phyloP scores from a whole-genome alignment of 495 filamentous ascomycete species.

The Pseudevernia furfuracea region DNA sequence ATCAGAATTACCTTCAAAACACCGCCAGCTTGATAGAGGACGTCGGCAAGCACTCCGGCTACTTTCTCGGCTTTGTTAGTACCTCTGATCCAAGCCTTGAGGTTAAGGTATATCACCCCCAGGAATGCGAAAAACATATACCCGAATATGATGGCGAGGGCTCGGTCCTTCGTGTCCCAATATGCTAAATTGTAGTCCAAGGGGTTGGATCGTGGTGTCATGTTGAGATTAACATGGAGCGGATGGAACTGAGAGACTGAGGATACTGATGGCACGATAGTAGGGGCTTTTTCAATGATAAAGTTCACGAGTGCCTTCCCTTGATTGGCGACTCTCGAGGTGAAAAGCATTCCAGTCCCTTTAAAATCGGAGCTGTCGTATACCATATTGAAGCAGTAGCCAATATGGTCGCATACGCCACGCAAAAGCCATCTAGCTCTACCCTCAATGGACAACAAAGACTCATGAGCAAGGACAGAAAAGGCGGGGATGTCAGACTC shows the following conservation, averaged over 20 bases:
- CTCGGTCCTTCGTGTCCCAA: conserved; percentile 70
- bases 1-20: conserved; percentile 98
- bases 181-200: conserved; percentile 58
- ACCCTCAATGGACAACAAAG: conserved; percentile 44
- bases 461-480: conserved; percentile 54
- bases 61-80: conserved; percentile 59
- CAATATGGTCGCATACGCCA: not conserved
- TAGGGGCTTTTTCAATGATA: not conserved
- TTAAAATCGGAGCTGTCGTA: conserved; percentile 5
- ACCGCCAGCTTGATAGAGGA: conserved; percentile 84
- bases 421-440: conserved; percentile 29
- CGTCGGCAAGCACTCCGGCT: conserved; percentile 72
- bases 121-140: conserved; percentile 66
- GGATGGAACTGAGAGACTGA: conserved; percentile 20
- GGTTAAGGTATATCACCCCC: conserved; percentile 69
- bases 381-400: not conserved
- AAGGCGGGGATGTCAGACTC: conserved; percentile 54
- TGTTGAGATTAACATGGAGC: conserved; percentile 38
- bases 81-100: conserved; percentile 57
- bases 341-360: not conserved
- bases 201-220: conserved; percentile 32
- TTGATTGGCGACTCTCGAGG: not conserved
- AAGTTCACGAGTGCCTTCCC: not conserved
- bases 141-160: conserved; percentile 71
- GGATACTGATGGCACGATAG: conserved; percentile 7